These are phyloP conservation scores for Actinomucor elegans DNA, from an alignment of 371 early-diverging fungal species.

Conservation along the genomic window DNA sequence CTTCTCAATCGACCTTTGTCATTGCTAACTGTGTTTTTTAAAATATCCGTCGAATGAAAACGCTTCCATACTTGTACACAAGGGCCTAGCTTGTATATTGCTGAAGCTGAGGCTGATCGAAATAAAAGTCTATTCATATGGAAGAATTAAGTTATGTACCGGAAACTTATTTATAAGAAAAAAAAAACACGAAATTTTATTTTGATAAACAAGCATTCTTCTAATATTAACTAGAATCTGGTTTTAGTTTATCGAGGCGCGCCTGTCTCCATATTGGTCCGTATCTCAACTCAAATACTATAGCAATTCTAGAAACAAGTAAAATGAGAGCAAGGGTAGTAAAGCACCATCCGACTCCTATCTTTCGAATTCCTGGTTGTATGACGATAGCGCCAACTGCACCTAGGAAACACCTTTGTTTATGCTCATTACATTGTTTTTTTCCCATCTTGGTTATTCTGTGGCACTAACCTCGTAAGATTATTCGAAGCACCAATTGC, in stretches of 20 bases:
- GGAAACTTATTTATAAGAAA: too few species aligned
- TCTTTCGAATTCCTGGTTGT: slow-evolving; percentile 22
- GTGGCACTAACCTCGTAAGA: slow-evolving; percentile 11
- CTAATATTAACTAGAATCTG: too few species aligned
- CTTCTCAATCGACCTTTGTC: slow-evolving; percentile 17
- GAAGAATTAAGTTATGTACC: too few species aligned
- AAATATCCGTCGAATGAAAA: slow-evolving; percentile 14
- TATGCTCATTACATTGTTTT: too few species aligned
- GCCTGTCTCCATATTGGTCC: slow-evolving; percentile 38
- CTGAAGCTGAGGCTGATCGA: too few species aligned
- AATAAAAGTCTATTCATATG: too few species aligned
- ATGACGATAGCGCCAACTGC: slow-evolving; percentile 28
- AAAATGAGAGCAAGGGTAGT: slow-evolving; percentile 28
- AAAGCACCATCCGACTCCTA: slow-evolving; percentile 45
- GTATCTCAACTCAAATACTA: slow-evolving; percentile 25
- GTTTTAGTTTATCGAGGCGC: too few species aligned
- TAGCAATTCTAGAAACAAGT: slow-evolving; percentile 25
- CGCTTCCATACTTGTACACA: slow-evolving; percentile 8
- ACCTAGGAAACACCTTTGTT: slow-evolving; percentile 35
- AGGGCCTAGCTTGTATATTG: too few species aligned
- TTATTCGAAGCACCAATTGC: slow-evolving; percentile 46
- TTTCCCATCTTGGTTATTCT: too few species aligned
- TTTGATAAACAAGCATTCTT: too few species aligned
- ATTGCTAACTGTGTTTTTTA: slow-evolving; percentile 10
- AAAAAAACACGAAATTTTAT: too few species aligned